Conservation (phyloP, 306 rosid genomes). For the Styphnolobium japonicum region DNA sequence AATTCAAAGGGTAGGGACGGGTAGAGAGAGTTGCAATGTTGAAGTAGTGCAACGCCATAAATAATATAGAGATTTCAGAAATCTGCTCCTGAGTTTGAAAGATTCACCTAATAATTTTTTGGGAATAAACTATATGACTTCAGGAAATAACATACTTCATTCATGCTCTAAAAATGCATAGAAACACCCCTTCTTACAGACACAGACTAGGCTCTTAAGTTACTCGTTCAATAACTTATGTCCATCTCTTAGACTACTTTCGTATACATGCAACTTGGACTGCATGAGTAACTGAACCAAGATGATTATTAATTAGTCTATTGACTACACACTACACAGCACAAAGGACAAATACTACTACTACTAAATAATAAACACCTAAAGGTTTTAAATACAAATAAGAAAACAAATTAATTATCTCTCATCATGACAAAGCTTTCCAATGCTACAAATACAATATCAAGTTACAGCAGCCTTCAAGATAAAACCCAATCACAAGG, state of each 20-base stretch:
- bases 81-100: background rate
- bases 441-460: background rate
- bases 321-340: background rate
- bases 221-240: background rate
- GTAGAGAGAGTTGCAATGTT: background rate
- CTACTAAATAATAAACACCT: background rate
- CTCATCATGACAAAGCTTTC: background rate
- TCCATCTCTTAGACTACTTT: background rate
- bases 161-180: background rate
- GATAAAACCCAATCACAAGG: background rate
- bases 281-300: background rate
- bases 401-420: background rate
- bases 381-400: background rate
- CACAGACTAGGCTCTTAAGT: background rate
- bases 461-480: constrained; percentile 1
- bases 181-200: background rate
- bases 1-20: background rate
- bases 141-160: background rate
- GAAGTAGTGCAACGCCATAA: background rate
- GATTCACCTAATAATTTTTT: background rate
- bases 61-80: background rate
- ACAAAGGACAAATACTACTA: background rate
- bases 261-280: background rate
- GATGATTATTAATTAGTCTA: background rate
- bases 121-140: background rate